A percentile compares a stretch with the other conserved stretches of the same genome.
Conservation (phyloP, 768 basidiomycete species). For the Trametes elegans region DNA sequence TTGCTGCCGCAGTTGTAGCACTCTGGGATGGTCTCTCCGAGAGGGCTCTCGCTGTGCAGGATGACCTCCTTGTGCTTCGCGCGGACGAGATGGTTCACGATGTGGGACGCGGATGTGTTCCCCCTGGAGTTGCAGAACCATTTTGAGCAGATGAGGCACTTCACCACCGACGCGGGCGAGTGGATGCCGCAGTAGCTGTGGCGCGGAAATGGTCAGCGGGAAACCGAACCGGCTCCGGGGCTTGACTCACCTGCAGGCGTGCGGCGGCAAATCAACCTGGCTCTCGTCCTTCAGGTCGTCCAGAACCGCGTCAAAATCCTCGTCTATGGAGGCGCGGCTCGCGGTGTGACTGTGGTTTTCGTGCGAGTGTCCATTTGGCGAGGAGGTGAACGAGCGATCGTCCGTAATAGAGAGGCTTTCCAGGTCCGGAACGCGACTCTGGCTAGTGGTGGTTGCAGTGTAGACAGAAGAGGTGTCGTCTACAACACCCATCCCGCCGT, state of each 20-base stretch:
- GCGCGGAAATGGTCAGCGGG: neutral
- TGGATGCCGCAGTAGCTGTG: constrained; percentile 96
- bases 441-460: constrained; percentile 64
- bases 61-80: constrained; percentile 99
- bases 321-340: constrained; percentile 42
- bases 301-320: constrained; percentile 87
- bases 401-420: constrained; percentile 68
- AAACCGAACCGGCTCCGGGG: constrained; percentile 5
- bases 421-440: constrained; percentile 51
- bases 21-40: constrained; percentile 97
- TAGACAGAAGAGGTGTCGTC: constrained; percentile 83
- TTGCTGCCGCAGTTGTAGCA: constrained; percentile 99
- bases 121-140: constrained; percentile 99
- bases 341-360: constrained; percentile 26
- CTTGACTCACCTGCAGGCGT: constrained; percentile 88
- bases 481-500: constrained; percentile 67
- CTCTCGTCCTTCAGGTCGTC: constrained; percentile 87
- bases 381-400: constrained; percentile 45
- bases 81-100: constrained; percentile 98
- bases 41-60: constrained; percentile 89
- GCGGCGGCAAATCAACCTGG: constrained; percentile 77
- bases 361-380: constrained; percentile 39
- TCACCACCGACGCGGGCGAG: constrained; percentile 95
- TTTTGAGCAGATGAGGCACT: constrained; percentile 87
- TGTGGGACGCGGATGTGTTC: constrained; percentile 97